Conservation (phyloP, 306 rosid genomes). For the Cicer cuneatum region DNA sequence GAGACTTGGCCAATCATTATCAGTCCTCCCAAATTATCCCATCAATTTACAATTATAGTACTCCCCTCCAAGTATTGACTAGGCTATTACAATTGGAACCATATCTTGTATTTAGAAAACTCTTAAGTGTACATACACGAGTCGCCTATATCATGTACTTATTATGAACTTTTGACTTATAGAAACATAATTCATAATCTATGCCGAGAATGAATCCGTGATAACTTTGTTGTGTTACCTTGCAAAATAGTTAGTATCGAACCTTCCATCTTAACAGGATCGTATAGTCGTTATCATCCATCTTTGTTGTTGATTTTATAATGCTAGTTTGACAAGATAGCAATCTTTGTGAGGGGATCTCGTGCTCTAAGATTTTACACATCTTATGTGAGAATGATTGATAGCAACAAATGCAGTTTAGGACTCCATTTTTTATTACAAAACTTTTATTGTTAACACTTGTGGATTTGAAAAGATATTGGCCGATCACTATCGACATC, state of each 20-base stretch:
- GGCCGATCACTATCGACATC: not conserved
- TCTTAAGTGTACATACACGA: too few relatives aligned
- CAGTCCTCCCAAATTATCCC: too few relatives aligned
- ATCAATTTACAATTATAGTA: too few relatives aligned
- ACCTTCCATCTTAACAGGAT: not conserved
- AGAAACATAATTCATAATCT: too few relatives aligned
- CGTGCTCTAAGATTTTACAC: not conserved
- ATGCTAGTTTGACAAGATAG: constrained; percentile 19
- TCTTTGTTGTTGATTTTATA: constrained; percentile 16
- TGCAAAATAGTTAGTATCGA: not conserved
- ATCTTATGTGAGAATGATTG: constrained; percentile 7
- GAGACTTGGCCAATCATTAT: too few relatives aligned
- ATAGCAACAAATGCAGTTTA: constrained; percentile 10
- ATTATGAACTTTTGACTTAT: too few relatives aligned
- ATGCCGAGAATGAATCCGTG: not conserved
- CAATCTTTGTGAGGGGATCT: constrained; percentile 17
- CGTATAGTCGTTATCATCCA: constrained; percentile 19
- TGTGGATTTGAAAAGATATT: not conserved
- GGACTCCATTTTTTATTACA: not conserved
- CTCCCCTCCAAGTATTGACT: too few relatives aligned
- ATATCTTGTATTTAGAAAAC: too few relatives aligned
- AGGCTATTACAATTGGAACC: too few relatives aligned
- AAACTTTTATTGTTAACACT: too few relatives aligned
- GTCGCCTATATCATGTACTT: too few relatives aligned
- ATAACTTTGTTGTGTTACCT: not conserved